Conservation (phyloP, 176 grass and related monocot genomes). For the Zizania latifolia region DNA sequence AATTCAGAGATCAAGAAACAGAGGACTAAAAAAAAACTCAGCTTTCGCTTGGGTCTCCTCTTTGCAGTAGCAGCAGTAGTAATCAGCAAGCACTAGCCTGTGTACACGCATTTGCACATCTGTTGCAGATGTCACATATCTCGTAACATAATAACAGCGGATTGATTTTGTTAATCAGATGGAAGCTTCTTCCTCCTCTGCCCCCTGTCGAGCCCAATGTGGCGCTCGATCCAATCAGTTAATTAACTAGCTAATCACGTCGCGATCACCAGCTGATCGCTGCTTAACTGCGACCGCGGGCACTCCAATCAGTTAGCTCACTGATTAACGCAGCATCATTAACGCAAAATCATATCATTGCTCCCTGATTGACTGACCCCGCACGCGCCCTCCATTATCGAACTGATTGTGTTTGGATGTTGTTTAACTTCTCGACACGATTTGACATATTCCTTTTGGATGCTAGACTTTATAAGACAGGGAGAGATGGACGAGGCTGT, state of each 20-base stretch:
- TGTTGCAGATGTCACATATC: no score
- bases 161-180: no score
- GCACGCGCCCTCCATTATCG: no score
- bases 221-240: neutral
- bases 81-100: no score
- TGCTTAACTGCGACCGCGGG: neutral
- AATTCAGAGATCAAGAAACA: neutral
- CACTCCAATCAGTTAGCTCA: conserved; percentile 12
- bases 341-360: neutral
- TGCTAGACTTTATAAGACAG: no score
- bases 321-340: neutral
- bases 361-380: neutral
- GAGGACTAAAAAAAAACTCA: neutral
- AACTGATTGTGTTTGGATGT: no score
- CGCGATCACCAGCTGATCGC: neutral
- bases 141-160: no score
- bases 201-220: neutral
- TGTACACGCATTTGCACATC: no score
- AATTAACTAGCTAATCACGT: neutral
- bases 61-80: neutral
- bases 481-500: no score
- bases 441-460: no score
- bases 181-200: neutral
- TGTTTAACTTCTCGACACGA: no score
- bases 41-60: neutral